Evolutionary conservation across 805 yeast genomes (phyloP), one percentile per base, ranked within the genome.

Genomic region (Starmerella geochares): DNA sequence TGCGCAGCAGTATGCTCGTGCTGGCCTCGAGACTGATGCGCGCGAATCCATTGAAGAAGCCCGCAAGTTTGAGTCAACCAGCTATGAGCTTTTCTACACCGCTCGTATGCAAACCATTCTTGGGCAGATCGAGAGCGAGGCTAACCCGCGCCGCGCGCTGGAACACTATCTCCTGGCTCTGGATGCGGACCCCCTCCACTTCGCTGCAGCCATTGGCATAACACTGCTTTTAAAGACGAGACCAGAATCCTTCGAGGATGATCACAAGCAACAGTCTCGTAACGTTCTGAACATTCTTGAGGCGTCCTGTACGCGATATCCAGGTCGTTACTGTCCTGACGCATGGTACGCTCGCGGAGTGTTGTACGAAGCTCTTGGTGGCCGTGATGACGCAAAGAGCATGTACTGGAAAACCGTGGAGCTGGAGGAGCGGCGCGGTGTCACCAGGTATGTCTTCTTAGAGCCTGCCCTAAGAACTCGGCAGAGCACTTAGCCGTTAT

Each of bases 1-100:
- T 0, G 73, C 86, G 0, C 72, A 74, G 32, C 66, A 86, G 24
- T 86, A 85, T 61, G 67, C 75, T 58, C 74, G 76, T 51, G 71
- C 75, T 5, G 79, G 76, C 1, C 63, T 76, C 35, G 54, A 67
- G 1, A 72, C 68, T 2, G 94, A 86, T 47, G 78, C 88, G 1
- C 79, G 79, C 58, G 79, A 75, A 51, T 81, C 94, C 42, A 72
- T 86, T 4, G 71, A 74, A 7, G 95, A 86, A 63, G 86, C 94
- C 1, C 81, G 76, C 50, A 64, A 70, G 1, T 69, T 73, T 29
- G 72, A 76, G 11, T 75, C 72, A 32, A 65, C 70, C 25, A 71
- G 69, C 46, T 76, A 82, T 3, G 44, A 50, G 13, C 40, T 52
- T 9, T n/a, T 10, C 3, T 48, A 46, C 28, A 24, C 24, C 17